Evolutionary conservation across 129 eudicot species (phyloP).

Genomic region (Escallonia rubra): DNA sequence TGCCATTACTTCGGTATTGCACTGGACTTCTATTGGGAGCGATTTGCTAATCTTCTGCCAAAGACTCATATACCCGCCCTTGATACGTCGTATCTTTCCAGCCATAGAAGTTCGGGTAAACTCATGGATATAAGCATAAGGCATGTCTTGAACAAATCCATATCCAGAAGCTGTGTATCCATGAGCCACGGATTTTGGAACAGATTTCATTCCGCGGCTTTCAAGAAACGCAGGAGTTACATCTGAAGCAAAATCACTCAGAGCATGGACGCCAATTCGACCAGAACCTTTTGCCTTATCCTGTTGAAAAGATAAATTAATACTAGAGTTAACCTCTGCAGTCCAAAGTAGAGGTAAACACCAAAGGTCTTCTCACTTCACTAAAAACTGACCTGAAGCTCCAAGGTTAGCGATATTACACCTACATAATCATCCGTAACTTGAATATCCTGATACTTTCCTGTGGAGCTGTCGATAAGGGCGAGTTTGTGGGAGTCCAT

Average conservation of each 20-base stretch:
- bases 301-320: slow-evolving; percentile 20
- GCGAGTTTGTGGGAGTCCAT: slow-evolving; percentile 78
- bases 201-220: slow-evolving; percentile 47
- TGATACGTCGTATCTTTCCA: slow-evolving; percentile 74
- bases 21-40: slow-evolving; percentile 48
- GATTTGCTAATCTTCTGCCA: slow-evolving; percentile 61
- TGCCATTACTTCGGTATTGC: slow-evolving; percentile 60
- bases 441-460: slow-evolving; percentile 59
- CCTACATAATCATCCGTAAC: slow-evolving; percentile 86
- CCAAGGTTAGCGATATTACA: slow-evolving; percentile 61
- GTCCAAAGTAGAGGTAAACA: background rate
- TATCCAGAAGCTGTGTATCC: slow-evolving; percentile 85
- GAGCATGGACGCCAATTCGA: slow-evolving; percentile 72
- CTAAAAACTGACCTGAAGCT: slow-evolving; percentile 57
- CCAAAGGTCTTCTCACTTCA: too few relatives aligned
- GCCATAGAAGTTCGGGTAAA: slow-evolving; percentile 90
- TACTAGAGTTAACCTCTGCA: background rate
- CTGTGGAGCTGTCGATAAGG: slow-evolving; percentile 53
- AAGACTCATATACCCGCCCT: slow-evolving; percentile 66
- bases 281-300: slow-evolving; percentile 71
- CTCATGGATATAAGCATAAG: slow-evolving; percentile 86
- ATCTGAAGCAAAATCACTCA: slow-evolving; percentile 66
- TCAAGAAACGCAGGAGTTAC: slow-evolving; percentile 55
- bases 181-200: slow-evolving; percentile 71
- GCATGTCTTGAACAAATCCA: slow-evolving; percentile 85